Conservation (phyloP, 2,329 filamentous ascomycete species). For the Aspergillus cejpii region DNA sequence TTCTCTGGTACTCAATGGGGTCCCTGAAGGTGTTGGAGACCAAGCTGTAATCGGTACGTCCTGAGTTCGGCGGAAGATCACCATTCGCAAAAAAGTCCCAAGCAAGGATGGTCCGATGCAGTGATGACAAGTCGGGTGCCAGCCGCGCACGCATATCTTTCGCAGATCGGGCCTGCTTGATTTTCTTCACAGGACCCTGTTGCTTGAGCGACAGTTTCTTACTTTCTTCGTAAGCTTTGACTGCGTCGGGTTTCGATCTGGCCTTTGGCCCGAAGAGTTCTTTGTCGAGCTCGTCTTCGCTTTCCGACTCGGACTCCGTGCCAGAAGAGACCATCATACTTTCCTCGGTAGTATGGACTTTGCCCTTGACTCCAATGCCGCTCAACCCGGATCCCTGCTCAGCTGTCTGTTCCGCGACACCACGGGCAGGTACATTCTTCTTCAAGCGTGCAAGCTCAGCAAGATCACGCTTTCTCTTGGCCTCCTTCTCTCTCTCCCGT, state of each 20-base stretch:
- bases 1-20: constrained; percentile 73
- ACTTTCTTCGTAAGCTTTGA: constrained; percentile 44
- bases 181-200: constrained; percentile 73
- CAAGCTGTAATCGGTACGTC: constrained; percentile 62
- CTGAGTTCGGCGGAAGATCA: constrained; percentile 70
- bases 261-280: constrained; percentile 54
- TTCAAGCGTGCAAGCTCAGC: constrained; percentile 65
- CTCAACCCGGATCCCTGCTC: constrained; percentile 73
- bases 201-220: constrained; percentile 48
- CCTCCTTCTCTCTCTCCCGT: constrained; percentile 67
- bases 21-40: constrained; percentile 74
- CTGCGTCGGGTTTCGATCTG: constrained; percentile 35
- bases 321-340: constrained; percentile 80
- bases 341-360: constrained; percentile 67
- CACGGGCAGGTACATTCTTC: constrained; percentile 46
- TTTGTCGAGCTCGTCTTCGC: constrained; percentile 67
- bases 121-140: constrained; percentile 74
- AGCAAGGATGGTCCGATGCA: constrained; percentile 79
- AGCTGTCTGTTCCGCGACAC: constrained; percentile 50
- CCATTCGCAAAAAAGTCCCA: constrained; percentile 94
- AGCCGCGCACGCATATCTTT: constrained; percentile 93
- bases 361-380: constrained; percentile 65
- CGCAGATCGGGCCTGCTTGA: constrained; percentile 68
- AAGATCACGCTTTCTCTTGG: constrained; percentile 64
- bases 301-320: constrained; percentile 62